Evolutionary conservation across 2,329 filamentous ascomycete genomes (phyloP), one percentile per base, ranked within the genome.

Genomic region (Pyrenochaeta sp.): DNA sequence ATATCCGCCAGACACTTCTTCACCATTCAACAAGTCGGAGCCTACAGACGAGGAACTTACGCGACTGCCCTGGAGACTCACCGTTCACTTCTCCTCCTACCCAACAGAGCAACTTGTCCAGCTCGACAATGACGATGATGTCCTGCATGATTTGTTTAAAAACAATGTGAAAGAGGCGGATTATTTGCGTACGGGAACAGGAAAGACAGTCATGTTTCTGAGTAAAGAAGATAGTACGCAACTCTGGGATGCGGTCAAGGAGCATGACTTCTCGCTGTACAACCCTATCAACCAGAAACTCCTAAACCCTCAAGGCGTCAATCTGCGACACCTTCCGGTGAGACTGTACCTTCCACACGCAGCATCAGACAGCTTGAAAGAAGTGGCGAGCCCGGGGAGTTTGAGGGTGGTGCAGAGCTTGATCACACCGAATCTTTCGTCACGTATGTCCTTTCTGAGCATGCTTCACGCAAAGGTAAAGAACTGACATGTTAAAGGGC

Each of bases 161-260:
- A 89, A 90, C 61, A 86, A 82, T 46, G 87, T 90, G 57, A 90
- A 90, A 71, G 88, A 90, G 82, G 92, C 93, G 27, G 92, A 97
- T 75, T 96, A 92, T 64, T 81, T 96, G 45, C 86, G 93, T 45
- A 94, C 95, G 64, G 92, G 92, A 39, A 95, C 90, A 48, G 92
- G 91, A 14, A 92, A 94, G 72, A 89, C 90, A 56, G 93, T 96
- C 68, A 96, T 97, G 91, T 89, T 87, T 48, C 80, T 97, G 68
- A 92, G 89, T 56, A 93, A 92, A 73, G 87, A 90, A 40, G 88
- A 96, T 73, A 95, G 91, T 12, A 91, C 88, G 7, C 85, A 89
- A 29, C 81, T 97, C 30, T 97, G 93, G 92, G 84, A 88, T 61
- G 85, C 90, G 9, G 90, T 96, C 36, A 83, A 89, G 73, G 85